These are phyloP conservation scores for Penicillium subrubescens DNA, from an alignment of 495 filamentous ascomycete species.

Conservation along the genomic window DNA sequence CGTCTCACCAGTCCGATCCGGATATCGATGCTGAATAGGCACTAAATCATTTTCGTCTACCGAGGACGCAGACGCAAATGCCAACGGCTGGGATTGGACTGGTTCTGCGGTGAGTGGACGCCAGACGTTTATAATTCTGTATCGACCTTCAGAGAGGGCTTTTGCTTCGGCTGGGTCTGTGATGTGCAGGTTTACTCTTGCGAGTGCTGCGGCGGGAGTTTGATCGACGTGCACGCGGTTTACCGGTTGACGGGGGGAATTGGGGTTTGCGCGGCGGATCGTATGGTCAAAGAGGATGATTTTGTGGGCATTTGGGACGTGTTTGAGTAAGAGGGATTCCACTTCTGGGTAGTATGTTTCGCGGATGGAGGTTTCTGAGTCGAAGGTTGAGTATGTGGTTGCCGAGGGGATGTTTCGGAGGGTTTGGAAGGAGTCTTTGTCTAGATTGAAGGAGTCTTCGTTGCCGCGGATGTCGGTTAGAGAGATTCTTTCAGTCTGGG, in stretches of 20 bases:
- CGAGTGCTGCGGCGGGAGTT: conserved; percentile 60
- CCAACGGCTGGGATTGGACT: conserved; percentile 69
- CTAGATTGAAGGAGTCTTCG: conserved; percentile 64
- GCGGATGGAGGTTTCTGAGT: conserved; percentile 63
- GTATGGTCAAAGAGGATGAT: conserved; percentile 90
- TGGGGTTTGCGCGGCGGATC: conserved; percentile 62
- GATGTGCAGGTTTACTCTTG: conserved; percentile 68
- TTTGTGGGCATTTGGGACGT: conserved; percentile 61
- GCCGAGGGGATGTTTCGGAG: conserved; percentile 50
- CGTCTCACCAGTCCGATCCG: conserved; percentile 71
- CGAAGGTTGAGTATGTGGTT: conserved; percentile 59
- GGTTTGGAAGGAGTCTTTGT: conserved; percentile 72
- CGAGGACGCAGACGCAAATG: conserved; percentile 63
- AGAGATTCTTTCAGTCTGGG: conserved; percentile 43
- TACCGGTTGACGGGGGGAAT: conserved; percentile 64
- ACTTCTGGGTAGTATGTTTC: conserved; percentile 83
- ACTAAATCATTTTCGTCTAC: conserved; percentile 63
- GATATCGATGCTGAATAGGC: conserved; percentile 74
- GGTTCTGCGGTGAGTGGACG: conserved; percentile 69
- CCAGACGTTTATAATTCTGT: conserved; percentile 90
- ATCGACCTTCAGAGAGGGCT: conserved; percentile 59
- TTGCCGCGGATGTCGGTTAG: conserved; percentile 69
- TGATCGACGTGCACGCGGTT: conserved; percentile 82
- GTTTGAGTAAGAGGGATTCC: conserved; percentile 60
- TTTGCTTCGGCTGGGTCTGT: conserved; percentile 57